Base-by-base conservation (phyloP, 176 grass and related monocot species). In the Triticum timopheevii region DNA sequence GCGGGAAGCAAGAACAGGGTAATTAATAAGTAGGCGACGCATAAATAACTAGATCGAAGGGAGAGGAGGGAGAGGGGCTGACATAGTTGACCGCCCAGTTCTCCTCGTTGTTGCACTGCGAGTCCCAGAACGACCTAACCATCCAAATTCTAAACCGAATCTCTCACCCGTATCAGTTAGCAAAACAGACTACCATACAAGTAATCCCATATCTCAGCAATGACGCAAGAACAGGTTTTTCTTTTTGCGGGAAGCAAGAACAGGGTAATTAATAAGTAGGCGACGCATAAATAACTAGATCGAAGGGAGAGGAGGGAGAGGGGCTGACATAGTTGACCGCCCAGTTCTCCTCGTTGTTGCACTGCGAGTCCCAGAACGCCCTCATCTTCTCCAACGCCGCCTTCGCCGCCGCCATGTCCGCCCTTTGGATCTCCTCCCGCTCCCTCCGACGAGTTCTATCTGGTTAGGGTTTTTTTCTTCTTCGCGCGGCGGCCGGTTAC, bases 11-110 rank as follows among this genome's bases (percentile, higher is more conserved):
- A 47, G 25, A 25, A 30, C 15, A 30, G 73, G 10, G 61, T 28
- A 6, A 4, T 6, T 45, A 73, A 73, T 27, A 27, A 73, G 71
- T 3, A 25, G 0, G 20, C 71, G 7, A 47, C 13, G 13, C 70
- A 73, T 16, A 45, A 4, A 73, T 73, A 73, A 42, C 70, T 50
- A 66, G 22, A 52, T 63, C 54, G 22, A 65, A 33, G 36, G 2
- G 54, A 5, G 11, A 30, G 15, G 23, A 22, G 34, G 16, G 13
- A 34, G 33, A 17, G 36, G 25, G 13, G 7, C 74, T 67, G 7
- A 93, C 88, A 19, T 49, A 61, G 88, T 93, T 93, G 71, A 85
- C 2, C 3, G 77, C 88, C 87, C 87, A 58, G 13, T 87, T 87
- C 77, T 78, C 77, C 76, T 93, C 81, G 76, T 87, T 78, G 38